phyloP scores from a whole-genome alignment of 345 rosid genomes.

The Euclidium syriacum region DNA sequence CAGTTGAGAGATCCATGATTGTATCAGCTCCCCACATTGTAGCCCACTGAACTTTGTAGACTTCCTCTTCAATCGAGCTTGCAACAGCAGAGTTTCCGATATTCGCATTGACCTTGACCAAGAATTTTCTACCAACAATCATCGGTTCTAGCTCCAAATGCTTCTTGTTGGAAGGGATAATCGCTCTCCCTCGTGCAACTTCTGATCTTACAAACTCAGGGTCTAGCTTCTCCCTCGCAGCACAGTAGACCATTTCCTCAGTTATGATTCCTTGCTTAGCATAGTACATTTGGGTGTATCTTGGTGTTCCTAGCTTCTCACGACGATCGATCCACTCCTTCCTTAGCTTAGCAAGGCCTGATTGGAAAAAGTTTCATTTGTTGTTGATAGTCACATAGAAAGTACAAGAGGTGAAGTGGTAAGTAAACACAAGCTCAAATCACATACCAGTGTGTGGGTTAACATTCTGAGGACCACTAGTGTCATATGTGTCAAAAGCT shows the following conservation, averaged over 20 bases:
- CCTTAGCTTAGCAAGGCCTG: slow-evolving; percentile 89
- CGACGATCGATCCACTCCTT: slow-evolving; percentile 83
- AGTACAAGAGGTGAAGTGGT: background rate
- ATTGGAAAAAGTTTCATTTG: slow-evolving; percentile 6
- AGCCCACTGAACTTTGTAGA: slow-evolving; percentile 99
- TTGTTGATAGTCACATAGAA: background rate
- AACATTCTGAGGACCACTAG: slow-evolving; percentile 92
- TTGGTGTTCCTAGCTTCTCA: slow-evolving; percentile 69
- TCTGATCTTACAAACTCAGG: slow-evolving; percentile 96
- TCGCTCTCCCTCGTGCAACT: slow-evolving; percentile 95
- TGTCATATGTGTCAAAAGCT: slow-evolving; percentile 78
- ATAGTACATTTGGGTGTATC: slow-evolving; percentile 95
- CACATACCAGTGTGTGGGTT: slow-evolving; percentile 64
- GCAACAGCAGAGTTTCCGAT: slow-evolving; percentile 97
- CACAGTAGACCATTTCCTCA: slow-evolving; percentile 92
- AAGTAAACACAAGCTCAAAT: background rate
- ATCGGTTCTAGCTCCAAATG: slow-evolving; percentile 94
- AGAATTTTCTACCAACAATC: slow-evolving; percentile 90
- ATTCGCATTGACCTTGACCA: slow-evolving; percentile 97
- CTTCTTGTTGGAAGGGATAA: slow-evolving; percentile 96
- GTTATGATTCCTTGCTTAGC: slow-evolving; percentile 96
- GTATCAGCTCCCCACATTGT: slow-evolving; percentile 99
- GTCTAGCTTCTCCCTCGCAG: slow-evolving; percentile 91
- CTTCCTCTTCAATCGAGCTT: slow-evolving; percentile 97
- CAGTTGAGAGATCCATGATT: slow-evolving; percentile 98